Conservation (phyloP, 768 basidiomycete species). For the Boletus sp. region DNA sequence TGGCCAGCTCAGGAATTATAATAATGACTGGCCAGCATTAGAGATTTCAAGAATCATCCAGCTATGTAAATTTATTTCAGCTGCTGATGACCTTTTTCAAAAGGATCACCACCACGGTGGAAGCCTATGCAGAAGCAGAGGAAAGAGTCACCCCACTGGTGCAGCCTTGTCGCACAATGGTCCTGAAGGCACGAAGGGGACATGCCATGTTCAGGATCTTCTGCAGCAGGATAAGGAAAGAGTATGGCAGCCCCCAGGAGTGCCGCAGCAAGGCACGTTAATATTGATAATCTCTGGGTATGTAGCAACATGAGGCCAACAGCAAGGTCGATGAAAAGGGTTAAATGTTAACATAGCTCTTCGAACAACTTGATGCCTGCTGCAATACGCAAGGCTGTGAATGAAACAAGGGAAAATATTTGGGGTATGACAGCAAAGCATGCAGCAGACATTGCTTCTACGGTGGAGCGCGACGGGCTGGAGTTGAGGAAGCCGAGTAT, state of each 20-base stretch:
- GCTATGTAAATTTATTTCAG: conserved; percentile 90
- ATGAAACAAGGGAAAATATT: conserved; percentile 42
- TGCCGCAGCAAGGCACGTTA: too few species aligned
- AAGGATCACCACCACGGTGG: conserved; percentile 81
- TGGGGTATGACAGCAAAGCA: conserved; percentile 51
- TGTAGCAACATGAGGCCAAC: conserved; percentile 21
- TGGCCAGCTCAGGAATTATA: too few species aligned
- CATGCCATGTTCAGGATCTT: conserved; percentile 88
- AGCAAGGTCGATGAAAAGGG: conserved; percentile 1
- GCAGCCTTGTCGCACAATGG: conserved; percentile 90
- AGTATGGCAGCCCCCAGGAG: conserved; percentile 65
- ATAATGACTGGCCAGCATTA: too few species aligned
- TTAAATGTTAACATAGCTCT: conserved; percentile 51
- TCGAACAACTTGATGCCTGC: conserved; percentile 96
- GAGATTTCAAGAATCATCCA: conserved; percentile 20
- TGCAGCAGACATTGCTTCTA: conserved; percentile 57
- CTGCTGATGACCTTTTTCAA: conserved; percentile 59
- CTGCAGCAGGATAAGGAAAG: conserved; percentile 60
- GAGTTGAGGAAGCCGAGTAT: conserved; percentile 41
- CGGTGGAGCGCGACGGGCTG: conserved; percentile 74
- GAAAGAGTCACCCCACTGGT: too few species aligned
- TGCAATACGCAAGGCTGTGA: conserved; percentile 72
- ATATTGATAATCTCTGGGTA: conserved; percentile 92
- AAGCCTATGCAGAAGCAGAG: conserved; percentile 37
- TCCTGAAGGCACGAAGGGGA: conserved; percentile 59